A percentile compares a stretch with the other conserved stretches of the same genome.
These are phyloP conservation scores for Colletotrichum sp. DNA, from an alignment of 2,329 filamentous ascomycete species.

Conservation along the genomic window DNA sequence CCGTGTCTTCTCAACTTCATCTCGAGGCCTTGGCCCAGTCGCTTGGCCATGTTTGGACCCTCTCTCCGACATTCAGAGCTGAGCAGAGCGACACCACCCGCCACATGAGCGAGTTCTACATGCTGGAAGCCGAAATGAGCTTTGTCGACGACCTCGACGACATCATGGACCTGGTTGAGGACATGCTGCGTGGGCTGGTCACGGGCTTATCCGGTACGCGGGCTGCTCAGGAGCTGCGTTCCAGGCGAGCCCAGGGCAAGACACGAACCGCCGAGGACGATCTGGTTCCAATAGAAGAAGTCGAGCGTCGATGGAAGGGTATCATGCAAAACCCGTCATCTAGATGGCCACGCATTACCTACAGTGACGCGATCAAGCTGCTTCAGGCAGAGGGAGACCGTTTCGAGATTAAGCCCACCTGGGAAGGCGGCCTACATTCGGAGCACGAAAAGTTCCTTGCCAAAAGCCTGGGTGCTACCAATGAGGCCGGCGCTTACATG, in stretches of 20 bases:
- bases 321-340: slow-evolving; percentile 51
- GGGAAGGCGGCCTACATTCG: slow-evolving; percentile 79
- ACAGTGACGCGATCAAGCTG: slow-evolving; percentile 75
- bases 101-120: slow-evolving; percentile 97
- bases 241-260: slow-evolving; percentile 15
- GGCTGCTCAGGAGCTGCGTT: slow-evolving; percentile 50
- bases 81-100: slow-evolving; percentile 92
- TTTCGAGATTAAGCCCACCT: slow-evolving; percentile 74
- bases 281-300: slow-evolving; percentile 50
- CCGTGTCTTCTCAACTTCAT: slow-evolving; percentile 93
- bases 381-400: slow-evolving; percentile 64
- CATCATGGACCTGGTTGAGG: slow-evolving; percentile 82
- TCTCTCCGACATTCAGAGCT: slow-evolving; percentile 93
- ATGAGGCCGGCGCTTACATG: slow-evolving; percentile 50
- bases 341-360: slow-evolving; percentile 83
- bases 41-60: slow-evolving; percentile 88
- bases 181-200: slow-evolving; percentile 68
- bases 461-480: slow-evolving; percentile 59
- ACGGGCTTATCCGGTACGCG: slow-evolving; percentile 43
- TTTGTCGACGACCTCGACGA: slow-evolving; percentile 74
- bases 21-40: slow-evolving; percentile 90
- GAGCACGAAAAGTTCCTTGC: slow-evolving; percentile 95
- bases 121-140: slow-evolving; percentile 91
- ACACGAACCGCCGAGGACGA: slow-evolving; percentile 33
- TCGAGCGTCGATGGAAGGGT: slow-evolving; percentile 75